Evolutionary conservation across 257 asterid genomes (phyloP), one percentile per base, ranked within the genome.

Genomic region (Osmanthus fragrans): DNA sequence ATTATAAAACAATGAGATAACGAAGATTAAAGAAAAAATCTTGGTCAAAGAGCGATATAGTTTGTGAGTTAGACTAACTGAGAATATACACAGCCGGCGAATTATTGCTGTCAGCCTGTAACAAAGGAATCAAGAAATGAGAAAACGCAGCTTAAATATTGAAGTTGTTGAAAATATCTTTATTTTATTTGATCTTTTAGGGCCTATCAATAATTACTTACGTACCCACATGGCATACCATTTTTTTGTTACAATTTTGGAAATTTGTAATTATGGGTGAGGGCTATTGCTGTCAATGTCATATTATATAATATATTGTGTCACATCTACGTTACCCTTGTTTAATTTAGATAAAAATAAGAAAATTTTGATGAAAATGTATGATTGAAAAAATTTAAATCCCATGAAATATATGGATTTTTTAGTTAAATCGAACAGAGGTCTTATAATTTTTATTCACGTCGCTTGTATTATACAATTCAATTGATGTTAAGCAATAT

Each of bases 31-130:
- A 32, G 37, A 66, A 32, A 77, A 80, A 69, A 2, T 56, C 42
- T 29, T 73, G 65, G 68, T 51, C 81, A 49, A 42, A 39, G 42
- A 64, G 68, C 67, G 13, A 54, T 11, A 19, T 21, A 83, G 82
- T 73, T 60, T 81, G 80, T 76, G 80, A 77, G 68, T 0, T 36
- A 9, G 36, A 11, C 19, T 25, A 63, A 63, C 33, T 12, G 36
- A 23, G 34, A 63, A 27, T 27, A 63, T 63, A 15, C 69, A 27
- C 30, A 63, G 69, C 69, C 34, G 69, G 69, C 69, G 69, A 2
- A 8, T 37, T 37, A 37, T 8, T 37, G 42, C 42, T 7, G 42
- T 32, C 2, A 32, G 34, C 34, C 34, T 32, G 34, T 23, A 12
- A 23, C 32, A 9, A 18, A 63, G 7, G 34, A 63, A 25, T 27